Conservation (phyloP, 75 land plant genomes). For the Selaginella tamariscina region DNA sequence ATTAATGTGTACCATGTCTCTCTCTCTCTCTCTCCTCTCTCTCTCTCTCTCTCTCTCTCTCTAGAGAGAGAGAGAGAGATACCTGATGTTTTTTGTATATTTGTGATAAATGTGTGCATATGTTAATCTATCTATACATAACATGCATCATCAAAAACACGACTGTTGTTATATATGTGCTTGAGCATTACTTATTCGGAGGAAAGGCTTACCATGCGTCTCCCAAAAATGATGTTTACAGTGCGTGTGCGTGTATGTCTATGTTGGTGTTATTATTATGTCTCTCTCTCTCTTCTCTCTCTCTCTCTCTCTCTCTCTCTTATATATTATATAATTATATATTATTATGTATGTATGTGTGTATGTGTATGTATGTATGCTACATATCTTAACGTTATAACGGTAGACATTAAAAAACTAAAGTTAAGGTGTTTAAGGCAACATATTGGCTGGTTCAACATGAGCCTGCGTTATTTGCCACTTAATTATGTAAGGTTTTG, state of each 20-base stretch:
- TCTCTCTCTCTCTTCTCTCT: background rate
- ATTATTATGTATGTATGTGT: background rate
- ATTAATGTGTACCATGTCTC: no score
- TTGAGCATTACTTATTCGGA: slow-evolving; percentile 25
- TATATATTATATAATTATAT: background rate
- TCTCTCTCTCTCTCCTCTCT: no score
- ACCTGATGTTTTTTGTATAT: no score
- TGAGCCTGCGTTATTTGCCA: slow-evolving; percentile 76
- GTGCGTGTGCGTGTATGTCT: slow-evolving; percentile 11
- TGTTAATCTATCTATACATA: no score
- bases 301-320: background rate
- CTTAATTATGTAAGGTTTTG: slow-evolving; percentile 43
- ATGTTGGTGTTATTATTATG: background rate
- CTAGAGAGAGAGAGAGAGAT: no score
- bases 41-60: no score
- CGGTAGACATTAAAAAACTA: slow-evolving; percentile 55
- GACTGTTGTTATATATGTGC: slow-evolving; percentile 16
- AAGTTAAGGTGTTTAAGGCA: slow-evolving; percentile 53
- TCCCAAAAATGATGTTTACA: slow-evolving; percentile 18
- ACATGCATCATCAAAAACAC: no score
- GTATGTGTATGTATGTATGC: no score
- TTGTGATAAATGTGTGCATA: no score
- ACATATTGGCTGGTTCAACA: slow-evolving; percentile 76
- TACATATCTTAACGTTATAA: slow-evolving; percentile 56
- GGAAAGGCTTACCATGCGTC: slow-evolving; percentile 27